These are phyloP conservation scores for Aspergillus haitiensis DNA, from an alignment of 495 filamentous ascomycete species.

Conservation along the genomic window DNA sequence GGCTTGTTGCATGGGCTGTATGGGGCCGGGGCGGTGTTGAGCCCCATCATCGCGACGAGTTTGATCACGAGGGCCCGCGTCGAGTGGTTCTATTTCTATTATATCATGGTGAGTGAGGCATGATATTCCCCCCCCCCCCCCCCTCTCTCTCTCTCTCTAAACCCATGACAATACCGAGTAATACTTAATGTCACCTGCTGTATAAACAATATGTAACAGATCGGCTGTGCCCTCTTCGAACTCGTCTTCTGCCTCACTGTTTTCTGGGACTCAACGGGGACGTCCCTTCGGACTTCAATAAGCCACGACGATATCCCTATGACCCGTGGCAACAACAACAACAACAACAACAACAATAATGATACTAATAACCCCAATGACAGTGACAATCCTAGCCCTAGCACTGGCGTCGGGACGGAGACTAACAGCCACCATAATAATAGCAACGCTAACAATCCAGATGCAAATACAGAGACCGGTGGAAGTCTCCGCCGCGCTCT, in stretches of 20 bases:
- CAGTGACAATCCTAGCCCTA: no score
- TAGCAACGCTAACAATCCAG: neutral
- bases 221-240: slow-evolving; percentile 15
- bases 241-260: slow-evolving; percentile 6
- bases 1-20: slow-evolving; percentile 60
- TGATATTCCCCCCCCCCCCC: slow-evolving; percentile 57
- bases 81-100: slow-evolving; percentile 62
- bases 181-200: neutral
- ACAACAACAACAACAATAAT: neutral
- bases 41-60: slow-evolving; percentile 57
- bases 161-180: no score
- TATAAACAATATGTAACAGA: slow-evolving; percentile 4
- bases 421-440: slow-evolving; percentile 39
- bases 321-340: slow-evolving; percentile 46
- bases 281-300: slow-evolving; percentile 35
- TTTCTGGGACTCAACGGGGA: slow-evolving; percentile 17
- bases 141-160: slow-evolving; percentile 59
- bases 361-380: slow-evolving; percentile 15
- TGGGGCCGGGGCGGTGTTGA: slow-evolving; percentile 57
- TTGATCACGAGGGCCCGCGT: slow-evolving; percentile 51
- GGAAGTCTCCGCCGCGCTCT: slow-evolving; percentile 58
- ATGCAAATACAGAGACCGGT: slow-evolving; percentile 29
- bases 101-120: slow-evolving; percentile 56
- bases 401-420: slow-evolving; percentile 35
- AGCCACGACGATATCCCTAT: no score